Evolutionary conservation across 2,329 filamentous ascomycete species (phyloP).

Genomic region (Exophiala bonariae): DNA sequence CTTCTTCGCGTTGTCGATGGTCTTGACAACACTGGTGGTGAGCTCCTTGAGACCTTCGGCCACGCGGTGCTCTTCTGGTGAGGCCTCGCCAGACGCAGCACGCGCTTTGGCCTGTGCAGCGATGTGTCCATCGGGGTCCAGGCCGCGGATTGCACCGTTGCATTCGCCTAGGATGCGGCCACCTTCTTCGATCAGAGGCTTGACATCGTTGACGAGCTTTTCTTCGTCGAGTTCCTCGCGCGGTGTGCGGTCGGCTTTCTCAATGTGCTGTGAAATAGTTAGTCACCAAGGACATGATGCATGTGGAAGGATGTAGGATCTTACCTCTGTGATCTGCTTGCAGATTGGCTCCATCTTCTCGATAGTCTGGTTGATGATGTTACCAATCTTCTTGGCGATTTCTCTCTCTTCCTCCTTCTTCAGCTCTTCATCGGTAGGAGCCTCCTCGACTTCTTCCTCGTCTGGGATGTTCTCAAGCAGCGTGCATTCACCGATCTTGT

Average conservation of each 20-base stretch:
- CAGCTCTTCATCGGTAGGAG: conserved; percentile 43
- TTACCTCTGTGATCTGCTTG: conserved; percentile 79
- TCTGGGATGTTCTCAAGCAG: conserved; percentile 58
- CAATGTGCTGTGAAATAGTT: conserved; percentile 61
- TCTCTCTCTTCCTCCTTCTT: conserved; percentile 68
- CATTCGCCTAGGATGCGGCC: conserved; percentile 79
- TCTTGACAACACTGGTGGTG: conserved; percentile 75
- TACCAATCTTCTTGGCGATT: conserved; percentile 73
- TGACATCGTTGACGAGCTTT: conserved; percentile 79
- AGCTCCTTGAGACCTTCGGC: conserved; percentile 84
- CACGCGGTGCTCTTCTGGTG: conserved; percentile 79
- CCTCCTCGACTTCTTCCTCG: conserved; percentile 41
- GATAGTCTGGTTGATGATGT: conserved; percentile 73
- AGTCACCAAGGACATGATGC: conserved; percentile 29
- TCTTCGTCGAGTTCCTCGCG: conserved; percentile 91
- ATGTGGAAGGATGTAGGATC: conserved; percentile 31
- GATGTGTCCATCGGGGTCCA: conserved; percentile 87
- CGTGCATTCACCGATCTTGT: conserved; percentile 64
- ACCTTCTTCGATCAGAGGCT: conserved; percentile 85
- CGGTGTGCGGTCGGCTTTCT: conserved; percentile 74
- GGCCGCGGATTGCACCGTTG: conserved; percentile 80
- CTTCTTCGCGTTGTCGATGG: conserved; percentile 84
- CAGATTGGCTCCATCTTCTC: conserved; percentile 82
- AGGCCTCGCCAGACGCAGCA: conserved; percentile 70
- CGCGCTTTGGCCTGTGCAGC: conserved; percentile 82